Percentiles rank a stretch among this genome's conserved stretches.
phyloP scores from a whole-genome alignment of 2,329 filamentous ascomycete species.

The Aureobasidium sp. region DNA sequence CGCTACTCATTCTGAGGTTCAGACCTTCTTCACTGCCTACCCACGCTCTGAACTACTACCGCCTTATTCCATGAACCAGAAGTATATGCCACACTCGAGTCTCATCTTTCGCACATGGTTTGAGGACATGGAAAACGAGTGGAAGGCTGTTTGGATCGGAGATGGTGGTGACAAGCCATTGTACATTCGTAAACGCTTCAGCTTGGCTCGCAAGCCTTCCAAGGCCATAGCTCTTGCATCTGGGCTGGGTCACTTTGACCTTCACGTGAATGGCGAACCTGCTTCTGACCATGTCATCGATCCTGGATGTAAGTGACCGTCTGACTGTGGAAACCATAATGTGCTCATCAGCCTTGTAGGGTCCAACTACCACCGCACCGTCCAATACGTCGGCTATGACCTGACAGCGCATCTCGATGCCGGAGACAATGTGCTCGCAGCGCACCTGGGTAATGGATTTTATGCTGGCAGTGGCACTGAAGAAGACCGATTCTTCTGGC shows the following conservation, averaged over 20 bases:
- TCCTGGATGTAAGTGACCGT: slow-evolving; percentile 27
- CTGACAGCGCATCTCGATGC: slow-evolving; percentile 26
- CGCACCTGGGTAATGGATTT: slow-evolving; percentile 37
- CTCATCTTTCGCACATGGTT: slow-evolving; percentile 37
- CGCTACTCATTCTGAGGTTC: slow-evolving; percentile 19
- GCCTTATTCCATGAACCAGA: slow-evolving; percentile 35
- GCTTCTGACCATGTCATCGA: slow-evolving; percentile 30
- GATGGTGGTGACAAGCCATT: slow-evolving; percentile 33
- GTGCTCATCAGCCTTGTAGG: background rate
- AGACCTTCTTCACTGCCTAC: slow-evolving; percentile 34
- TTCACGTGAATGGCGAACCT: slow-evolving; percentile 28
- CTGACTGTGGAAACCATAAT: background rate
- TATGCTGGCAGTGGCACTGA: slow-evolving; percentile 33
- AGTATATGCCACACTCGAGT: slow-evolving; percentile 33
- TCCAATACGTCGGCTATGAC: slow-evolving; percentile 38
- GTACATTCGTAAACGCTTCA: slow-evolving; percentile 30
- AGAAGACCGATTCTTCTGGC: slow-evolving; percentile 36
- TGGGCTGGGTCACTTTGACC: slow-evolving; percentile 34
- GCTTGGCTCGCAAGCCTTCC: slow-evolving; percentile 22
- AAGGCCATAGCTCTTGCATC: slow-evolving; percentile 31
- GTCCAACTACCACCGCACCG: slow-evolving; percentile 30
- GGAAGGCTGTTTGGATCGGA: slow-evolving; percentile 35
- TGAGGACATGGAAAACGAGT: slow-evolving; percentile 31
- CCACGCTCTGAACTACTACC: slow-evolving; percentile 29
- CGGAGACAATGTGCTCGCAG: slow-evolving; percentile 30